Conservation (phyloP, 2,329 filamentous ascomycete species). For the Neofusicoccum cordaticola region DNA sequence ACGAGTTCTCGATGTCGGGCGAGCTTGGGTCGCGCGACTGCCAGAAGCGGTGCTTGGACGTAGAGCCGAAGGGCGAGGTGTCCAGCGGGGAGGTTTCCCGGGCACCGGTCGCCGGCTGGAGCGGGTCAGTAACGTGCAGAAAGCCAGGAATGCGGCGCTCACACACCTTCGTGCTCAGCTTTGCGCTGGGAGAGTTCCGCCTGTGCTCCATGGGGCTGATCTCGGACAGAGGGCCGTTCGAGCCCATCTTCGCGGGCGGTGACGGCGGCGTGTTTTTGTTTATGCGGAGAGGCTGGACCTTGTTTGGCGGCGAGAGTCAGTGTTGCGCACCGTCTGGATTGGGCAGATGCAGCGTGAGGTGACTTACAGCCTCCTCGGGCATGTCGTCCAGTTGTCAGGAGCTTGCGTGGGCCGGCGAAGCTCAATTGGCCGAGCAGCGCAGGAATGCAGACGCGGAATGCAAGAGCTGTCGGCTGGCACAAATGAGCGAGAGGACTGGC, state of each 20-base stretch:
- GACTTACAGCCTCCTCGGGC: slow-evolving; percentile 42
- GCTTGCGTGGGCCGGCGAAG: slow-evolving; percentile 23
- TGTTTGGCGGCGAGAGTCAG: slow-evolving; percentile 15
- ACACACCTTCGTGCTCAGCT: slow-evolving; percentile 67
- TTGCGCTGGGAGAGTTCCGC: slow-evolving; percentile 90
- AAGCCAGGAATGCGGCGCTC: slow-evolving; percentile 23
- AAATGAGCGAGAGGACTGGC: slow-evolving; percentile 23
- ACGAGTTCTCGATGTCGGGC: slow-evolving; percentile 67
- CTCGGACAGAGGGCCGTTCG: slow-evolving; percentile 78
- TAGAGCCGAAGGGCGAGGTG: slow-evolving; percentile 66
- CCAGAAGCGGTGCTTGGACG: slow-evolving; percentile 89
- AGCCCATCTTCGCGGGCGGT: slow-evolving; percentile 65
- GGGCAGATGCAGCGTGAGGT: background rate
- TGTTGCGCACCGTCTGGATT: background rate
- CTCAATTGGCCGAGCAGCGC: slow-evolving; percentile 24
- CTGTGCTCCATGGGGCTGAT: slow-evolving; percentile 81
- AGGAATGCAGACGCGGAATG: slow-evolving; percentile 35
- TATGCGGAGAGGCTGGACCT: slow-evolving; percentile 78
- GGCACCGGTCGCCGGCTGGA: slow-evolving; percentile 65
- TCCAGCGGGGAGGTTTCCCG: slow-evolving; percentile 82
- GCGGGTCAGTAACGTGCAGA: slow-evolving; percentile 24
- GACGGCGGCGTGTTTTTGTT: slow-evolving; percentile 63
- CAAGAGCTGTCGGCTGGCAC: slow-evolving; percentile 22
- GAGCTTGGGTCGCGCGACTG: slow-evolving; percentile 66
- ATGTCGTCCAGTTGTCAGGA: slow-evolving; percentile 26